Conservation (phyloP, 1,284 basidiomycete species). For the Tilletiaria anomala region DNA sequence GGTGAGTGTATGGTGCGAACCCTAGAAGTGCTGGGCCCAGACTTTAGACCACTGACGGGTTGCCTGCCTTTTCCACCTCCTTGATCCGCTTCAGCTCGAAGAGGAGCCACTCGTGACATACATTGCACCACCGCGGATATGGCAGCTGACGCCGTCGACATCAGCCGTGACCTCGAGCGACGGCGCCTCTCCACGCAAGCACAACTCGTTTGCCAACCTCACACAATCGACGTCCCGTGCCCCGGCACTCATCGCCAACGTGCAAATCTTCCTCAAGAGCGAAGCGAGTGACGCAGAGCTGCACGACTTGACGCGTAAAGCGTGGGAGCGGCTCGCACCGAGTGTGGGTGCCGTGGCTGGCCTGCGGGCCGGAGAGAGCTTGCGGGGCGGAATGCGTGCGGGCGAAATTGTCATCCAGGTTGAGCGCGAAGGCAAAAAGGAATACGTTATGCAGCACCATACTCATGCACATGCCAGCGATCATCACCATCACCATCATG, state of each 20-base stretch:
- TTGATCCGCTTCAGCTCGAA: too few relatives aligned
- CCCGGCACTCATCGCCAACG: constrained; percentile 17
- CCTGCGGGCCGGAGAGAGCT: constrained; percentile 9
- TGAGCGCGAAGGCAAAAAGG: constrained; percentile 18
- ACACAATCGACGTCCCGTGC: constrained; percentile 4
- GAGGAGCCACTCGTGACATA: constrained; percentile 24
- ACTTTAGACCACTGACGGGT: too few relatives aligned
- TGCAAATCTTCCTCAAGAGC: constrained; percentile 17
- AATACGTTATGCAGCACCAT: constrained; percentile 8
- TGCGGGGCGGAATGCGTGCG: constrained; percentile 22
- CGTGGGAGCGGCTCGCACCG: constrained; percentile 28
- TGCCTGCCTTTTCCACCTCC: too few relatives aligned
- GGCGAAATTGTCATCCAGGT: constrained; percentile 32
- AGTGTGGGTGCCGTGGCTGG: constrained; percentile 20
- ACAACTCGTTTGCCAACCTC: neutral
- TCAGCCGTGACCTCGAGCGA: constrained; percentile 5
- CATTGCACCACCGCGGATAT: constrained; percentile 21
- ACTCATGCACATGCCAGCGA: constrained; percentile 1
- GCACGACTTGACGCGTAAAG: constrained; percentile 28
- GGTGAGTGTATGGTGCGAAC: neutral
- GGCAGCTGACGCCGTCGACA: constrained; percentile 35
- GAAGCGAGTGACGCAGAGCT: constrained; percentile 23
- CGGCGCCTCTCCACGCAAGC: neutral
- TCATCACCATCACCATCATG: neutral
- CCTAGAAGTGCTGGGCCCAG: too few relatives aligned